Percentiles rank a stretch among this genome's conserved stretches.
Evolutionary conservation across 2,329 filamentous ascomycete genomes (phyloP).

Genomic region (Whalleya microplaca): DNA sequence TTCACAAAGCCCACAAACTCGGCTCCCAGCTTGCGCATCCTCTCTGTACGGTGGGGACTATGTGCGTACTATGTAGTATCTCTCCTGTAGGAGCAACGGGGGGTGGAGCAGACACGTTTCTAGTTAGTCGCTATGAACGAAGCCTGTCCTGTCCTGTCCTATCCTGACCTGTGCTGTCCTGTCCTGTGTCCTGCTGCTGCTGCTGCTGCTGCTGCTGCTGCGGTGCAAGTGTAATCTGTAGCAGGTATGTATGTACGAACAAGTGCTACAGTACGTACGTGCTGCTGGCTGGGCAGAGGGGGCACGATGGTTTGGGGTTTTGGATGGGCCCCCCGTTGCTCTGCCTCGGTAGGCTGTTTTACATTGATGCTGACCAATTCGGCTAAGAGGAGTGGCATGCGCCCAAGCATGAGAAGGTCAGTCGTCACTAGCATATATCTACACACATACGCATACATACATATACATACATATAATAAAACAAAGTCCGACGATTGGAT

Average conservation of each 20-base stretch:
- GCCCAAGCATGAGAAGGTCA: constrained; percentile 20
- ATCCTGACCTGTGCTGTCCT: no score
- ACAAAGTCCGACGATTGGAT: constrained; percentile 15
- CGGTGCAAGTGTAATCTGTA: no score
- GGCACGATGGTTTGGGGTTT: no score
- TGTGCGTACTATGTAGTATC: background rate
- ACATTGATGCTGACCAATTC: constrained; percentile 39
- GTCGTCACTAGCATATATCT: no score
- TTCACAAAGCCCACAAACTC: constrained; percentile 17
- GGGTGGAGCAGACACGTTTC: background rate
- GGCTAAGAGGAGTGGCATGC: constrained; percentile 9
- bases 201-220: no score
- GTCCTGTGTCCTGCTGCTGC: no score
- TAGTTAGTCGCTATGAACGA: background rate
- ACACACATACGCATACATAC: no score
- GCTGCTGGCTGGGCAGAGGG: constrained; percentile 15
- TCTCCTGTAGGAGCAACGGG: background rate
- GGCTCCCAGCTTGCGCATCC: constrained; percentile 14
- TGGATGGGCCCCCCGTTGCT: constrained; percentile 26
- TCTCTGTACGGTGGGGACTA: background rate
- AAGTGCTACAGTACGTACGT: background rate
- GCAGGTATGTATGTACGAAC: no score
- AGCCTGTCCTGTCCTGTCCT: no score
- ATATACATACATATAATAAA: constrained; percentile 10
- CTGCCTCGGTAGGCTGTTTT: constrained; percentile 42